Evolutionary conservation across 495 filamentous ascomycete genomes (phyloP).

Genomic region (Penicillium robsamsonii): DNA sequence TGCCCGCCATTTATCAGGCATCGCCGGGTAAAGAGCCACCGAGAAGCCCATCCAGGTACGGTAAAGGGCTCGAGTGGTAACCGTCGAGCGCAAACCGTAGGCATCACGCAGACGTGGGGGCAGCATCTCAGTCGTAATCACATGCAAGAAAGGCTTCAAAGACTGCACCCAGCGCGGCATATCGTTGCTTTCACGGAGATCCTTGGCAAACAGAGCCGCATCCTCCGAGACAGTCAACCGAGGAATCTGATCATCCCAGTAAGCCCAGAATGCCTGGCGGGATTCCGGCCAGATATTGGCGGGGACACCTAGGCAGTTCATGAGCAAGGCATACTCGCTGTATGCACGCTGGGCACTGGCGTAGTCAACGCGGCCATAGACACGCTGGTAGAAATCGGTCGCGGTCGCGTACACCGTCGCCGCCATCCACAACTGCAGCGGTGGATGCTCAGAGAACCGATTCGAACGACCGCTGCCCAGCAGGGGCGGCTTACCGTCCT

Average conservation of each 20-base stretch:
- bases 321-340: constrained; percentile 35
- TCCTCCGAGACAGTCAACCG: constrained; percentile 32
- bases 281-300: constrained; percentile 33
- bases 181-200: constrained; percentile 27
- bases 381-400: constrained; percentile 45
- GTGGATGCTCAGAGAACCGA: constrained; percentile 28
- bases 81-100: constrained; percentile 40
- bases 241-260: constrained; percentile 41
- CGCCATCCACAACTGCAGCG: constrained; percentile 37
- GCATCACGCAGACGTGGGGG: constrained; percentile 37
- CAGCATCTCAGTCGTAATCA: constrained; percentile 42
- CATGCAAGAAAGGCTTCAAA: constrained; percentile 37
- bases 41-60: constrained; percentile 38
- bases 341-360: constrained; percentile 39
- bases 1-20: constrained; percentile 33
- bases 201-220: constrained; percentile 35
- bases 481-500: constrained; percentile 27
- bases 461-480: constrained; percentile 24
- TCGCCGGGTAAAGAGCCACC: constrained; percentile 38
- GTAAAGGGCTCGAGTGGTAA: constrained; percentile 33
- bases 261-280: constrained; percentile 39
- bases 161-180: constrained; percentile 36
- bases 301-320: constrained; percentile 30
- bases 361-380: constrained; percentile 39
- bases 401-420: constrained; percentile 44